Evolutionary conservation across 371 early-diverging fungal species (phyloP), one percentile per base, ranked within the genome.

Genomic region (Zopfochytrium polystomum): DNA sequence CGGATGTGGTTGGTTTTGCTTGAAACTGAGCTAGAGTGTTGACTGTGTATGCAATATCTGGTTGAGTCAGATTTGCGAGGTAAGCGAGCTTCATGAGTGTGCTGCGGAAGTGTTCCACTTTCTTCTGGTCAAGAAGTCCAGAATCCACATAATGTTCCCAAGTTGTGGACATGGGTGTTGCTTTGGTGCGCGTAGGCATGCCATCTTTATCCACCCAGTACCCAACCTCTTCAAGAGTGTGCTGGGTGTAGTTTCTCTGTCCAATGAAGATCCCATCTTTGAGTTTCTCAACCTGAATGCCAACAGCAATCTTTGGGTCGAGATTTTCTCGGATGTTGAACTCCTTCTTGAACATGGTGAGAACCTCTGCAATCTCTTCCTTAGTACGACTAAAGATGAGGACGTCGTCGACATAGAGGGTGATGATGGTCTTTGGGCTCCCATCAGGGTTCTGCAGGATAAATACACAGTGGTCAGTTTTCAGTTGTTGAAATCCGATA

Each of bases 351-450:
- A 55, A 18, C 11, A 15, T 7, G 11, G n/a, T 45, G 26, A 44
- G 33, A 18, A 55, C 31, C 2, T 25, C 47, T 20, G 33, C 27
- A 7, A 62, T 34, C 18, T 26, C 27, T n/a, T 23, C 48, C 29
- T 44, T 26, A 27, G 25, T 33, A 5, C 30, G n/a, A 15, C 33
- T n/a, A 25, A 52, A 30, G 2, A 63, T 35, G n/a, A 63, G 23
- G 35, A 63, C 25, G 38, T 63, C 63, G 50, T 63, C 57, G n/a
- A 63, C 63, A 27, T 63, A 56, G 4, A 56, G 11, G 11, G 35
- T 25, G 25, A 43, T 38, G 33, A 62, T 44, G 0, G 25, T 15
- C 1, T 30, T 38, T 7, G 18, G 52, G 11, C 0, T 1, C 9
- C 25, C 35, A 9, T 51, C 53, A 38, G n/a, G 11, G 1, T 31